Conservation (phyloP, 2,329 filamentous ascomycete genomes). For the Cercospora zeina region DNA sequence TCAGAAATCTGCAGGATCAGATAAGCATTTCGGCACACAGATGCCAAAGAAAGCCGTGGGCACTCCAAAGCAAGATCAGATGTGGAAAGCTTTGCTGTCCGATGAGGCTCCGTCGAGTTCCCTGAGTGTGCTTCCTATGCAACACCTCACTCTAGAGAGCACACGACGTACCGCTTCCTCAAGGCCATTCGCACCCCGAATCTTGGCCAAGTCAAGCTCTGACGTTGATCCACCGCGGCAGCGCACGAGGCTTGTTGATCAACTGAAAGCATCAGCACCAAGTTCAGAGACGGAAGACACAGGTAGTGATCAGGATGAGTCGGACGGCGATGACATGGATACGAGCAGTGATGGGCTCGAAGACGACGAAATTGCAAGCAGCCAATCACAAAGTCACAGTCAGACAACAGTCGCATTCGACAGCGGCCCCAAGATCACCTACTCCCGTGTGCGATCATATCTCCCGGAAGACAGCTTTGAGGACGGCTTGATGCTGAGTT, state of each 20-base stretch:
- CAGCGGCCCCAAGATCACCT: constrained; percentile 55
- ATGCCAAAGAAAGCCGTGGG: constrained; percentile 24
- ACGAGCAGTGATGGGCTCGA: constrained; percentile 21
- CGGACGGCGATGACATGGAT: constrained; percentile 27
- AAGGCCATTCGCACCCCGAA: constrained; percentile 10
- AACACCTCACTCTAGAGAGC: constrained; percentile 29
- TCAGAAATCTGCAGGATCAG: constrained; percentile 16
- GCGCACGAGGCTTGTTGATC: constrained; percentile 39
- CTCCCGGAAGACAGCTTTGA: constrained; percentile 55
- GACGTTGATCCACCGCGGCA: constrained; percentile 29
- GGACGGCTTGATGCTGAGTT: constrained; percentile 36
- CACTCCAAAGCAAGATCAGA: constrained; percentile 39
- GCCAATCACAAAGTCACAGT: constrained; percentile 23
- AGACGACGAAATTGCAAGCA: constrained; percentile 5
- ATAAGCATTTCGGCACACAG: constrained; percentile 21
- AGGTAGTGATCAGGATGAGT: constrained; percentile 26
- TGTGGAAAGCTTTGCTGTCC: constrained; percentile 37
- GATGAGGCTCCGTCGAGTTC: constrained; percentile 28
- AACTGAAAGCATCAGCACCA: constrained; percentile 37
- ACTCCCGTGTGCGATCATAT: constrained; percentile 58
- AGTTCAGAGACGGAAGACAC: constrained; percentile 30
- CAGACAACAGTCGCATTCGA: constrained; percentile 19
- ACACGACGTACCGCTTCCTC: constrained; percentile 13
- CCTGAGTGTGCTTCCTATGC: constrained; percentile 32
- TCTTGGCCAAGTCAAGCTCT: constrained; percentile 31